phyloP scores from a whole-genome alignment of 192 early-diverging fungal genomes.

The Backusella psychrophila region DNA sequence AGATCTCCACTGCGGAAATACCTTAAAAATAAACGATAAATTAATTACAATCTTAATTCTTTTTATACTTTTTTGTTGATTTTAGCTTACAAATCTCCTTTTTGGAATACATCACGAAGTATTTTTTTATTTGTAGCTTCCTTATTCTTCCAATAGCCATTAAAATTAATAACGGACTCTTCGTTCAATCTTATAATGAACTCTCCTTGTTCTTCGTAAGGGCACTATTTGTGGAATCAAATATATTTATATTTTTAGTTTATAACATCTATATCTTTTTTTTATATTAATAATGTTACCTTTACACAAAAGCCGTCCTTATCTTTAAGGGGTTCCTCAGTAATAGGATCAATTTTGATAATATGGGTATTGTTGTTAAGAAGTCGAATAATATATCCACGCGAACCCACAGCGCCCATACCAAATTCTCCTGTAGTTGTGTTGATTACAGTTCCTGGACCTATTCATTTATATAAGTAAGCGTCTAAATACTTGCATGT shows the following conservation, averaged over 20 bases:
- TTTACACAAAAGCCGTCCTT: slow-evolving; percentile 51
- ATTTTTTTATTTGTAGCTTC: slow-evolving; percentile 48
- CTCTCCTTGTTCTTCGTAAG: slow-evolving; percentile 56
- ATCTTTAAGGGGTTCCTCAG: slow-evolving; percentile 51
- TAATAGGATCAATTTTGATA: slow-evolving; percentile 56
- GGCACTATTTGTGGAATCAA: slow-evolving; percentile 8
- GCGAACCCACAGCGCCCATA: slow-evolving; percentile 56
- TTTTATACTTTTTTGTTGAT: neutral
- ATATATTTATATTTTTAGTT: neutral
- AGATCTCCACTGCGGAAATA: slow-evolving; percentile 63
- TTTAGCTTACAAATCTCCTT: slow-evolving; percentile 52
- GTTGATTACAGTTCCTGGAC: slow-evolving; percentile 42
- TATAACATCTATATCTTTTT: neutral
- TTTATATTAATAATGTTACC: slow-evolving; percentile 10
- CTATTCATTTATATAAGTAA: neutral
- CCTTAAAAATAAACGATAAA: neutral
- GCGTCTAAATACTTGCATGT: neutral
- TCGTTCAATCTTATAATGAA: slow-evolving; percentile 40
- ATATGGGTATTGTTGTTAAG: slow-evolving; percentile 40
- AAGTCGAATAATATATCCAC: slow-evolving; percentile 37
- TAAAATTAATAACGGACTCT: slow-evolving; percentile 27
- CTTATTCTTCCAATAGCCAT: slow-evolving; percentile 51
- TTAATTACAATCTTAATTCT: neutral
- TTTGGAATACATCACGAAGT: slow-evolving; percentile 49
- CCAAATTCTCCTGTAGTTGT: slow-evolving; percentile 43